Conservation (phyloP, 2,329 filamentous ascomycete species). For the Cercospora sp. region DNA sequence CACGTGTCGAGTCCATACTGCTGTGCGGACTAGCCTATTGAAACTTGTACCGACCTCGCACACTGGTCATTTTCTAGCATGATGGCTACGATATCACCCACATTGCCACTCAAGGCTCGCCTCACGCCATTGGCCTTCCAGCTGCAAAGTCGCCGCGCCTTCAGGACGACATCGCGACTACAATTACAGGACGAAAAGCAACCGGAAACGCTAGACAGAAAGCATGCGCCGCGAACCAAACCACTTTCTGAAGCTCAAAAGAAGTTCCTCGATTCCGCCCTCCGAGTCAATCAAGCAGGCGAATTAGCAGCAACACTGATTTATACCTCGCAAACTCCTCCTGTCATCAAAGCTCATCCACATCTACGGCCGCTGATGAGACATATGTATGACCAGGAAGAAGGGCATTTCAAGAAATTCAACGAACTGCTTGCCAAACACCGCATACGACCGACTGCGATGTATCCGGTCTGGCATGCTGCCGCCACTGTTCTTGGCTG, state of each 20-base stretch:
- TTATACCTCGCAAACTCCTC: conserved; percentile 83
- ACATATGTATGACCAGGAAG: conserved; percentile 98
- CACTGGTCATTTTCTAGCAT: not conserved
- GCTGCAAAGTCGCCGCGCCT: conserved; percentile 29
- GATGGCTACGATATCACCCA: conserved; percentile 17
- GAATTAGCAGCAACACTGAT: conserved; percentile 96
- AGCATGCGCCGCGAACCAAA: conserved; percentile 23
- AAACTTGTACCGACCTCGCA: not conserved
- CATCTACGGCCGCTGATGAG: conserved; percentile 88
- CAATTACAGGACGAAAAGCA: conserved; percentile 26
- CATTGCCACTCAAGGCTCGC: conserved; percentile 31
- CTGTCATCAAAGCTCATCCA: conserved; percentile 76
- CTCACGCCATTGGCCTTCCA: conserved; percentile 36
- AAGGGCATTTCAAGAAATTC: conserved; percentile 81
- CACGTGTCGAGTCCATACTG: not conserved
- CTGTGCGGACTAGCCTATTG: accelerated
- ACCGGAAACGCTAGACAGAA: conserved; percentile 24
- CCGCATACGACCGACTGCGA: conserved; percentile 84
- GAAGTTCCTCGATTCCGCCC: conserved; percentile 73
- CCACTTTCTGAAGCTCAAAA: conserved; percentile 56
- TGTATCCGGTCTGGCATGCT: conserved; percentile 86
- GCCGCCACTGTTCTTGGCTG: conserved; percentile 82
- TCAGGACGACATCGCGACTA: conserved; percentile 23
- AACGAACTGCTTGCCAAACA: conserved; percentile 80
- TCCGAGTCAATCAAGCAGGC: conserved; percentile 95